Percentiles rank a stretch among this genome's conserved stretches.
phyloP scores from a whole-genome alignment of 148 eudicot genomes.

The Dysphania ambrosioides region DNA sequence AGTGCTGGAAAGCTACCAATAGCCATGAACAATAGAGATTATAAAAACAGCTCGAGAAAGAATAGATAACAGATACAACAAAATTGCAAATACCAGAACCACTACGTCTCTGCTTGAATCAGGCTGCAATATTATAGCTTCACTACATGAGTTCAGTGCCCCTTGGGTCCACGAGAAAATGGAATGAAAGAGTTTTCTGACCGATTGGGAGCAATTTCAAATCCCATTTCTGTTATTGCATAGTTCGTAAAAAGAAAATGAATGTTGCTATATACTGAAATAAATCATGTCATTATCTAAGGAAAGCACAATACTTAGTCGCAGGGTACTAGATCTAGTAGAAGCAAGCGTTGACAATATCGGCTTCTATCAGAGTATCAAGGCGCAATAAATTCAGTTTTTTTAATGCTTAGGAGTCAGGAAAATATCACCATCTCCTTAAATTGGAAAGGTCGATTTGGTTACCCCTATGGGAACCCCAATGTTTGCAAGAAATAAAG shows the following conservation, averaged over 20 bases:
- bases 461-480: background rate
- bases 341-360: background rate
- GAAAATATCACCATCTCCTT: background rate
- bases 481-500: background rate
- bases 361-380: no score
- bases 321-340: background rate
- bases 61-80: background rate
- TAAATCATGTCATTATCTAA: background rate
- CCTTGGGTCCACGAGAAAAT: conserved; percentile 68
- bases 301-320: background rate
- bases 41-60: no score
- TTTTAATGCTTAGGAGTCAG: background rate
- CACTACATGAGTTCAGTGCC: conserved; percentile 79
- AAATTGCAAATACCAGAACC: conserved; percentile 3
- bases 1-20: background rate
- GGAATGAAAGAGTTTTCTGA: conserved; percentile 41
- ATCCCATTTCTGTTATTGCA: conserved; percentile 59
- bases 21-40: background rate
- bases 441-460: background rate
- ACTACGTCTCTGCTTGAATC: conserved; percentile 7
- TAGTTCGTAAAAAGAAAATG: background rate
- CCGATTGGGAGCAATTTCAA: conserved; percentile 55
- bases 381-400: background rate
- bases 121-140: conserved; percentile 3
- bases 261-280: background rate